Conservation (phyloP, 1,139 yeast species). For the Candida dubliniensis region DNA sequence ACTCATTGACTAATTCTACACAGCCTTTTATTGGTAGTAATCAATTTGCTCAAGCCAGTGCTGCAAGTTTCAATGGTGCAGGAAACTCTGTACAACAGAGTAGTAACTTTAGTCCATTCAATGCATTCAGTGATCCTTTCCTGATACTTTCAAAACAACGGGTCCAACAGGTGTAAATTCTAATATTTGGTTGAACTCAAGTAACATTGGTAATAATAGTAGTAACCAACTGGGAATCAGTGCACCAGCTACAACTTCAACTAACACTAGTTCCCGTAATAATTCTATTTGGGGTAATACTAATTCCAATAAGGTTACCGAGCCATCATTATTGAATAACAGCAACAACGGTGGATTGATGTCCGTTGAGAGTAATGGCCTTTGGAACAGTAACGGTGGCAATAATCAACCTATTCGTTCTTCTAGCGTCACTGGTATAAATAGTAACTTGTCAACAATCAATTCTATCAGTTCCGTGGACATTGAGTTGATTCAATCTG, state of each 20-base stretch:
- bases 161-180: slow-evolving; percentile 7
- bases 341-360: not conserved
- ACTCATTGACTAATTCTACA: slow-evolving; percentile 11
- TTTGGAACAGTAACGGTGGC: slow-evolving; percentile 14
- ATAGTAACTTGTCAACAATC: not conserved
- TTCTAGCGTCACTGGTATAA: too few species aligned
- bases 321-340: slow-evolving; percentile 3
- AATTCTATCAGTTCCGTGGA: slow-evolving; percentile 4
- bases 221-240: not conserved
- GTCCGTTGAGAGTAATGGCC: slow-evolving; percentile 6
- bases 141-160: slow-evolving; percentile 10
- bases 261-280: slow-evolving; percentile 17
- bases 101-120: slow-evolving; percentile 13
- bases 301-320: slow-evolving; percentile 4
- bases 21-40: slow-evolving; percentile 5
- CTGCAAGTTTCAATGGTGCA: slow-evolving; percentile 1
- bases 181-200: slow-evolving; percentile 24
- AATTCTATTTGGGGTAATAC: slow-evolving; percentile 35
- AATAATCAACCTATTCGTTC: not conserved
- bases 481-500: slow-evolving; percentile 13
- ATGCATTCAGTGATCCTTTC: slow-evolving; percentile 14
- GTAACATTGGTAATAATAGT: slow-evolving; percentile 3
- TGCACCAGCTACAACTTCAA: slow-evolving; percentile 4
- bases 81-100: slow-evolving; percentile 1
- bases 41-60: slow-evolving; percentile 1